Evolutionary conservation across 257 asterid species (phyloP).

Genomic region (Solanum arcanum): DNA sequence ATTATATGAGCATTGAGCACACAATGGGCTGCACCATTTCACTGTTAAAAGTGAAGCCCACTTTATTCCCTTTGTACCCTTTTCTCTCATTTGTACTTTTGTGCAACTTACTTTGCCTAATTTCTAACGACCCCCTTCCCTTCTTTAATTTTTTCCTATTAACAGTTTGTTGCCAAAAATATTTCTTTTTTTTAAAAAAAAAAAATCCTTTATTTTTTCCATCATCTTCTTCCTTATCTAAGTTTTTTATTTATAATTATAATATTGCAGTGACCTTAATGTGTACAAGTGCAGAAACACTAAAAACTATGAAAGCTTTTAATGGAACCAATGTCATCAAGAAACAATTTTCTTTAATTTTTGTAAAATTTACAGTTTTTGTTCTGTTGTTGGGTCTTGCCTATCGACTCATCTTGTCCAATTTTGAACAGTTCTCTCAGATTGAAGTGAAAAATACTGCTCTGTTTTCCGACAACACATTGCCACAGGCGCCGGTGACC

Average conservation of each 20-base stretch:
- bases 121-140: neutral
- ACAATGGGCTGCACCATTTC: neutral
- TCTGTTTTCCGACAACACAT: neutral
- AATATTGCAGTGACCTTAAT: neutral
- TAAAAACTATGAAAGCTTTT: conserved; percentile 35
- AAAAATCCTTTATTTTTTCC: neutral
- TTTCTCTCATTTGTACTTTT: neutral
- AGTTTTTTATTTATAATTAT: neutral
- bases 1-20: neutral
- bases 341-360: conserved; percentile 18
- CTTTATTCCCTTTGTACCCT: neutral
- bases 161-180: neutral
- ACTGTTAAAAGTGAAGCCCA: neutral
- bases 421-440: conserved; percentile 29
- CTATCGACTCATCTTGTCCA: conserved; percentile 43
- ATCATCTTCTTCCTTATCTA: neutral
- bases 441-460: conserved; percentile 8
- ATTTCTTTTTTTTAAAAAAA: neutral
- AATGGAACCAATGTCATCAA: conserved; percentile 1
- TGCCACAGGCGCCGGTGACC: conserved; percentile 5
- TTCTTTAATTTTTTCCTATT: neutral
- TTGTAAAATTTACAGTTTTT: conserved; percentile 40
- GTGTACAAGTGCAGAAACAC: neutral
- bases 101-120: neutral
- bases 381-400: conserved; percentile 46